Evolutionary conservation across 169 alveolate species (phyloP).

Genomic region (Cryptosporidium baileyi): DNA sequence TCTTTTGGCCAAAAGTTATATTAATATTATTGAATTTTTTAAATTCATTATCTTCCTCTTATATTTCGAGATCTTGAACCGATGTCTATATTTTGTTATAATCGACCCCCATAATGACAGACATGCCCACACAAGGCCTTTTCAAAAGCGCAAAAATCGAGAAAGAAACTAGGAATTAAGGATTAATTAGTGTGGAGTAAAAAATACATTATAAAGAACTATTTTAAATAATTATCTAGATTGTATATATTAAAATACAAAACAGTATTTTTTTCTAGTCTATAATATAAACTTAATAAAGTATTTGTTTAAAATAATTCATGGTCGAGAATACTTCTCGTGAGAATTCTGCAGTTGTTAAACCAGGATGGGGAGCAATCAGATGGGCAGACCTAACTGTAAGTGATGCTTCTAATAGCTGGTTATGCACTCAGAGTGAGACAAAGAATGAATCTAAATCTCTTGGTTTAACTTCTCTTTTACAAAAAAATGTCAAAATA

Average conservation of each 20-base stretch:
- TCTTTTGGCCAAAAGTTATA: neutral
- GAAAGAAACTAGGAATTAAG: neutral
- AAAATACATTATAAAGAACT: neutral
- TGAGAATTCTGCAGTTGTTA: conserved; percentile 24
- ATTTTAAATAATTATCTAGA: neutral
- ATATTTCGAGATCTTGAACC: conserved; percentile 42
- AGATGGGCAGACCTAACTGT: conserved; percentile 69
- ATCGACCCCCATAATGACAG: conserved; percentile 49
- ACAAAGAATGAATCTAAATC: conserved; percentile 61
- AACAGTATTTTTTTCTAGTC: neutral
- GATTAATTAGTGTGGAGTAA: conserved; percentile 55
- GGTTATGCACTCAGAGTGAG: conserved; percentile 48
- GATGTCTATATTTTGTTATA: conserved; percentile 6
- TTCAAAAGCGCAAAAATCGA: conserved; percentile 59
- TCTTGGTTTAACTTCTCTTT: conserved; percentile 42
- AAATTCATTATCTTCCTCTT: neutral
- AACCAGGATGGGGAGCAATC: conserved; percentile 46
- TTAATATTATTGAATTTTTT: neutral
- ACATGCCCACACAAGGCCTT: conserved; percentile 68
- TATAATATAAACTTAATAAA: neutral
- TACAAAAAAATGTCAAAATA: conserved; percentile 24
- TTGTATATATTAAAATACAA: neutral
- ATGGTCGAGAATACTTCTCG: conserved; percentile 36
- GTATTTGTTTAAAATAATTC: neutral
- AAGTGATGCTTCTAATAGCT: conserved; percentile 66